A percentile compares a stretch with the other conserved stretches of the same genome.
Conservation (phyloP, 345 rosid genomes). For the Arabidopsis arenosa region DNA sequence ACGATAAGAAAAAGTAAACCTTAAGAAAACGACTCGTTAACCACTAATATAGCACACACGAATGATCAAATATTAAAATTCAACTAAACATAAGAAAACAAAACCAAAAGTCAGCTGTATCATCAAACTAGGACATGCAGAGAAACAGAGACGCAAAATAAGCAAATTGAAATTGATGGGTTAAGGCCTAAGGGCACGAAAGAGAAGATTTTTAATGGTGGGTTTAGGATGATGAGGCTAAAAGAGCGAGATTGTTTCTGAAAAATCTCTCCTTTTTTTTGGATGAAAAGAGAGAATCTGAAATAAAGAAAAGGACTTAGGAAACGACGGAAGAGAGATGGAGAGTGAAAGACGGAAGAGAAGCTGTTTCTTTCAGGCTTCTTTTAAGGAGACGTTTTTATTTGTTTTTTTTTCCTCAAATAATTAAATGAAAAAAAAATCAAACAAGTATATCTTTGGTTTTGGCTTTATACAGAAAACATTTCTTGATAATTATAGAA, state of each 20-base stretch:
- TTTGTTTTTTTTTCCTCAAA: background rate
- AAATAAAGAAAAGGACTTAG: constrained; percentile 19
- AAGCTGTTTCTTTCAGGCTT: constrained; percentile 41
- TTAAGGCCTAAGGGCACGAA: background rate
- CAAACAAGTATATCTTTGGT: background rate
- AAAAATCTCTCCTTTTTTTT: background rate
- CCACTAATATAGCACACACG: constrained; percentile 36
- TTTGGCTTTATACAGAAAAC: background rate
- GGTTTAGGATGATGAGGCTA: constrained; percentile 5
- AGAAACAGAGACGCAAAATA: constrained; percentile 44
- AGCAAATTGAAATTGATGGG: background rate
- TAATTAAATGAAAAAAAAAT: background rate
- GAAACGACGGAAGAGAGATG: constrained; percentile 38
- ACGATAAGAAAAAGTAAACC: constrained; percentile 44
- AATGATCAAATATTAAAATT: constrained; percentile 8
- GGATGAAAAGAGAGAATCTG: constrained; percentile 24
- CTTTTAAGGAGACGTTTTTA: constrained; percentile 19
- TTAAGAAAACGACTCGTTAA: constrained; percentile 53
- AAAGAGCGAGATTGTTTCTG: background rate
- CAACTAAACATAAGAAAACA: constrained; percentile 20
- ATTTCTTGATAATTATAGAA: no score
- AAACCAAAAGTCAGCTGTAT: constrained; percentile 16
- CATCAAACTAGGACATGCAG: constrained; percentile 20
- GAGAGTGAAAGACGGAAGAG: constrained; percentile 26
- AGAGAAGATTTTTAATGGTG: constrained; percentile 33